Percentiles rank a stretch among this genome's conserved stretches.
phyloP scores from a whole-genome alignment of 805 yeast genomes.

The Yueomyces sinensis region DNA sequence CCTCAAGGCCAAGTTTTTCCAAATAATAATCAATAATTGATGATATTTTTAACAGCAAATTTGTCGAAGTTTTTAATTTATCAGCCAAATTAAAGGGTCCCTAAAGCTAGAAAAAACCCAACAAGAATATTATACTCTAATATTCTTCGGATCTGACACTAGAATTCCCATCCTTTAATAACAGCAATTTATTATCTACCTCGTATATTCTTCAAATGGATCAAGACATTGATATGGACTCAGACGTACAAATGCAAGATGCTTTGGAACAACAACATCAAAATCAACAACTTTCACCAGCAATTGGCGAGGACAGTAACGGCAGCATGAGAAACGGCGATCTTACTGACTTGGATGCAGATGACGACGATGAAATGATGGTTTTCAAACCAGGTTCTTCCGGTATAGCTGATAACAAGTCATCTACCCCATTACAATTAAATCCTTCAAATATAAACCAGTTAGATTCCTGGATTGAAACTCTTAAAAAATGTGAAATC shows the following conservation, averaged over 20 bases:
- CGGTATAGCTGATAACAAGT: slow-evolving; percentile 27
- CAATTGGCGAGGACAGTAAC: slow-evolving; percentile 1
- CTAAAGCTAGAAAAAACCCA: too few relatives aligned
- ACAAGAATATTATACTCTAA: too few relatives aligned
- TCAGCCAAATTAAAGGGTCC: too few relatives aligned
- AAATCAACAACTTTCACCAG: too few relatives aligned
- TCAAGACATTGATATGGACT: slow-evolving; percentile 1
- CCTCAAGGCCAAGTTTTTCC: too few relatives aligned
- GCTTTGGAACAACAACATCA: slow-evolving; percentile 14
- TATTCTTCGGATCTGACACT: too few relatives aligned
- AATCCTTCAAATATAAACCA: slow-evolving; percentile 40
- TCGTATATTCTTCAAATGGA: not conserved
- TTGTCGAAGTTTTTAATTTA: too few relatives aligned
- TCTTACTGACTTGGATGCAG: slow-evolving; percentile 8
- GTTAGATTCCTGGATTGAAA: slow-evolving; percentile 78
- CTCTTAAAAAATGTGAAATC: slow-evolving; percentile 64
- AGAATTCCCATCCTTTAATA: too few relatives aligned
- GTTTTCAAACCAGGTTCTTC: slow-evolving; percentile 23
- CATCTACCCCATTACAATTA: slow-evolving; percentile 26
- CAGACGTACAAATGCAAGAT: slow-evolving; percentile 3
- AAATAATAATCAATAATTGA: too few relatives aligned
- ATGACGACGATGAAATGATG: slow-evolving; percentile 6
- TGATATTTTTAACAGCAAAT: too few relatives aligned
- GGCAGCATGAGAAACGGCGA: slow-evolving; percentile 1
- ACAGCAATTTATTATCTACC: too few relatives aligned